These are phyloP conservation scores for Hemileccinum impolitum DNA, from an alignment of 768 basidiomycete genomes.

Conservation along the genomic window DNA sequence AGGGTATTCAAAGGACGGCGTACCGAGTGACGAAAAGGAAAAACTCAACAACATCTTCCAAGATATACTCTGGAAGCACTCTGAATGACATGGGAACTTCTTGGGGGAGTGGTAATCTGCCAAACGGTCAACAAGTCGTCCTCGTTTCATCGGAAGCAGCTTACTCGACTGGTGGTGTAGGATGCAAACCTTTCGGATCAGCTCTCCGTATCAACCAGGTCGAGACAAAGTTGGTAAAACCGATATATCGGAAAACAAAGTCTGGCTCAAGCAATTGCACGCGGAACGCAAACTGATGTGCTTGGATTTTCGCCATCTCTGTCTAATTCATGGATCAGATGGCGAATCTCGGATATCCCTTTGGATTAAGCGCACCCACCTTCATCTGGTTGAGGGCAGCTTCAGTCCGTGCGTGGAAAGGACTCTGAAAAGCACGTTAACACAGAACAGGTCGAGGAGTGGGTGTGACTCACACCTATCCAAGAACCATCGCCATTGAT, in stretches of 20 bases:
- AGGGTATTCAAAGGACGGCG: constrained; percentile 18
- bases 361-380: constrained; percentile 34
- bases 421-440: constrained; percentile 43
- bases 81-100: constrained; percentile 85
- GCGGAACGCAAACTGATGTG: constrained; percentile 77
- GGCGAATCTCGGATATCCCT: neutral
- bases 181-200: constrained; percentile 78
- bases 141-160: constrained; percentile 20
- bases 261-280: constrained; percentile 87
- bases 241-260: constrained; percentile 70
- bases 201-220: constrained; percentile 91
- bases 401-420: constrained; percentile 74
- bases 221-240: constrained; percentile 86
- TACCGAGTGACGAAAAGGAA: constrained; percentile 81
- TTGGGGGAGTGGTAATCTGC: constrained; percentile 80
- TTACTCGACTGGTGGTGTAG: constrained; percentile 62
- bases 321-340: constrained; percentile 36
- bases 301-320: constrained; percentile 66
- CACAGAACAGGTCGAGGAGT: neutral
- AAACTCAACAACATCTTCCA: constrained; percentile 93
- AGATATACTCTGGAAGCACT: constrained; percentile 87
- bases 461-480: constrained; percentile 60
- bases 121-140: constrained; percentile 5
- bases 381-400: constrained; percentile 75
- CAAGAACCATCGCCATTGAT: constrained; percentile 76